phyloP scores from a whole-genome alignment of 495 filamentous ascomycete genomes.

The Tetracladium setigerum region DNA sequence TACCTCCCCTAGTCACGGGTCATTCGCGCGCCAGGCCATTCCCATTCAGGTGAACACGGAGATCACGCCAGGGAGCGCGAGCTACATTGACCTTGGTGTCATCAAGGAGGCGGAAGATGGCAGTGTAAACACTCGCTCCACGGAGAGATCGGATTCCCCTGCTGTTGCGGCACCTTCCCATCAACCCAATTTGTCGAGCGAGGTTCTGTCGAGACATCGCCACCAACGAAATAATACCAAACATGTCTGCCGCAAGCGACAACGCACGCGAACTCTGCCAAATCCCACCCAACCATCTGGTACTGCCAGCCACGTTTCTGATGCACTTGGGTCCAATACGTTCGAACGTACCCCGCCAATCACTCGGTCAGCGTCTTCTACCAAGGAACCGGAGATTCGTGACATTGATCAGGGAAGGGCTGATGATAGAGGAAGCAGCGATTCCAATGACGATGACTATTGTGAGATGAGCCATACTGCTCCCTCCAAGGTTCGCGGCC shows the following conservation, averaged over 20 bases:
- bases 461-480: constrained; percentile 8
- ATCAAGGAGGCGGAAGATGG: constrained; percentile 10
- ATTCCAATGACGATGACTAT: constrained; percentile 19
- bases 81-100: constrained; percentile 5
- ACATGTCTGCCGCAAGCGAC: constrained; percentile 6
- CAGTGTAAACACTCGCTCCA: neutral
- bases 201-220: constrained; percentile 5
- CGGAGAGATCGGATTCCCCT: constrained; percentile 1
- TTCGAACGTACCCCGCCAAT: neutral
- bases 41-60: constrained; percentile 6
- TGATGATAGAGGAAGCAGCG: constrained; percentile 9
- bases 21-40: constrained; percentile 8
- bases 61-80: constrained; percentile 9
- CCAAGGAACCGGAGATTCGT: constrained; percentile 11
- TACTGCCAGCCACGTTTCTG: neutral
- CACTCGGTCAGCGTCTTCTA: constrained; percentile 2
- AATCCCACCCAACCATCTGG: neutral
- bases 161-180: constrained; percentile 14
- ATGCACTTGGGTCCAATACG: neutral
- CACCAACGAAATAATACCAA: constrained; percentile 8
- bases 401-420: constrained; percentile 12
- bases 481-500: constrained; percentile 5
- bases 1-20: constrained; percentile 5
- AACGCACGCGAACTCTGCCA: neutral
- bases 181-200: constrained; percentile 10